Percentiles rank a stretch among this genome's conserved stretches.
These are phyloP conservation scores for Ilex asprella DNA, from an alignment of 257 asterid species.

Conservation along the genomic window DNA sequence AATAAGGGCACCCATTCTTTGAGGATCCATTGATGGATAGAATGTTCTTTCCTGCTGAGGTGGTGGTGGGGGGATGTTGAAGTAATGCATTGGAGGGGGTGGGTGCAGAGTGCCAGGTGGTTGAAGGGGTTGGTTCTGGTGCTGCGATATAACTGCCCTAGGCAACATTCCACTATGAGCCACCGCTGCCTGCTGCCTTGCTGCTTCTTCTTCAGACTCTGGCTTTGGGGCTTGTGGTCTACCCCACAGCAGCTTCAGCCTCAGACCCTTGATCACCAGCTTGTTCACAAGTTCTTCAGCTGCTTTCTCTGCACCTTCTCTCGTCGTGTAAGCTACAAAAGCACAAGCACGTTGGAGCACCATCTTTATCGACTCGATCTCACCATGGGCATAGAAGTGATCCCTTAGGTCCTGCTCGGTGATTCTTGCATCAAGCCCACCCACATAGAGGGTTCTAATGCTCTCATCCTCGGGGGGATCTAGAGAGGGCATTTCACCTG, in stretches of 20 bases:
- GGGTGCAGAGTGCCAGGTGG: conserved; percentile 51
- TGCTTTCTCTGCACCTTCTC: conserved; percentile 97
- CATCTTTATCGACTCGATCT: conserved; percentile 88
- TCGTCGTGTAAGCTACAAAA: conserved; percentile 79
- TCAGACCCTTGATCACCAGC: conserved; percentile 77
- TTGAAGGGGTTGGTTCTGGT: conserved; percentile 66
- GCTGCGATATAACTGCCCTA: conserved; percentile 86
- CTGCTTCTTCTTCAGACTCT: conserved; percentile 76
- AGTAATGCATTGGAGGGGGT: conserved; percentile 66
- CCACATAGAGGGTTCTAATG: conserved; percentile 89
- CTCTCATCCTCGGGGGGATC: conserved; percentile 95
- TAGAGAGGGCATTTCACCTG: conserved; percentile 98
- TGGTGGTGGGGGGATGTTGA: conserved; percentile 70
- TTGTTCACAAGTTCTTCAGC: conserved; percentile 93
- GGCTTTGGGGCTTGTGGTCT: conserved; percentile 70
- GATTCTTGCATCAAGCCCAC: conserved; percentile 87
- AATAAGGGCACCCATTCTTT: conserved; percentile 83
- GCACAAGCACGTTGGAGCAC: conserved; percentile 93
- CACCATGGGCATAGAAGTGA: conserved; percentile 90
- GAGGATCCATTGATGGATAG: conserved; percentile 98
- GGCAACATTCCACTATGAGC: conserved; percentile 89
- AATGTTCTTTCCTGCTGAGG: conserved; percentile 67
- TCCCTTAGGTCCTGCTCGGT: conserved; percentile 85
- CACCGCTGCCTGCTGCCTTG: conserved; percentile 62
- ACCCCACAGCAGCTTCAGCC: conserved; percentile 96